Evolutionary conservation across 805 yeast species (phyloP).

Genomic region (Metschnikowia orientalis): DNA sequence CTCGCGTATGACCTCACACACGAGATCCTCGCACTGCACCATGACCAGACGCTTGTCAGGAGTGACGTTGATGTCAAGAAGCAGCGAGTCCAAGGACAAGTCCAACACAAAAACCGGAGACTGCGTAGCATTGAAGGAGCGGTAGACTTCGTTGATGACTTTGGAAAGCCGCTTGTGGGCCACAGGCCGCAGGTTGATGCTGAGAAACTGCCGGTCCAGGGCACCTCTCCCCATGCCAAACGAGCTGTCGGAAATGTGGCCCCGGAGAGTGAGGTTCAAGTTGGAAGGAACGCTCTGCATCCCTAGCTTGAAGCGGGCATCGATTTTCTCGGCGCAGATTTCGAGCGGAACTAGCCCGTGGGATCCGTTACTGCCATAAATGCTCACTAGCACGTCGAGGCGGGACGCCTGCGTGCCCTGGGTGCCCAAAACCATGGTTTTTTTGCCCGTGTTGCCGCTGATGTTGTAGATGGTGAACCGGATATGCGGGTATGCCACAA

Average conservation of each 20-base stretch:
- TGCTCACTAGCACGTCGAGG: conserved; percentile 53
- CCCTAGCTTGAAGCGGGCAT: conserved; percentile 21
- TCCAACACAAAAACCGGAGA: conserved; percentile 67
- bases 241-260: conserved; percentile 70
- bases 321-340: conserved; percentile 32
- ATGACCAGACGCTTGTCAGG: conserved; percentile 82
- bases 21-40: conserved; percentile 58
- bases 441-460: conserved; percentile 37
- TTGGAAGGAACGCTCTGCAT: conserved; percentile 10
- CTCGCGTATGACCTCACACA: conserved; percentile 54
- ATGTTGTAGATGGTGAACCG: conserved; percentile 60
- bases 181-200: conserved; percentile 74
- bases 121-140: conserved; percentile 66
- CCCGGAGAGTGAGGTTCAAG: conserved; percentile 28
- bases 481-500: conserved; percentile 54
- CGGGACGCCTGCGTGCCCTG: conserved; percentile 44
- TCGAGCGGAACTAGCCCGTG: conserved; percentile 54
- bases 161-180: conserved; percentile 49
- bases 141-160: conserved; percentile 69
- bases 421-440: conserved; percentile 53
- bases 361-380: conserved; percentile 67
- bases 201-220: conserved; percentile 71
- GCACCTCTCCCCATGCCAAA: conserved; percentile 67
- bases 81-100: conserved; percentile 46
- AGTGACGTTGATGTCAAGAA: conserved; percentile 80